Base-by-base conservation (phyloP, 805 yeast genomes). In the Gaillardinia entomophila region DNA sequence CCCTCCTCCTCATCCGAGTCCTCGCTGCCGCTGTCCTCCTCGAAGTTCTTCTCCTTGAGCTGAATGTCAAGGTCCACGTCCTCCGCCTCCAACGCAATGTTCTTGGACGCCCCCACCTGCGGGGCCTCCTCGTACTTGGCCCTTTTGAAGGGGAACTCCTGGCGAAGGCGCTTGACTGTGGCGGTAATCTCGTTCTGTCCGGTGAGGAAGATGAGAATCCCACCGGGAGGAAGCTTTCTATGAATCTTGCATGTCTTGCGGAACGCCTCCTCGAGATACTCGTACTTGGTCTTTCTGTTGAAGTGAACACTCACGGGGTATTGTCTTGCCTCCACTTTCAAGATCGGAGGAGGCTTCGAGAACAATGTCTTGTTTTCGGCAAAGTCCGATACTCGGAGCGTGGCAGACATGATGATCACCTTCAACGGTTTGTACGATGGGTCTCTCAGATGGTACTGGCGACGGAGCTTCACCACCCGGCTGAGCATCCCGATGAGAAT, bases 401-500 rank as follows among this genome's bases (percentile, higher is more conserved):
- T 92, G 12, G 99, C 99, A 27, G 97, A 89, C 99, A 92, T 92
- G 46, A 92, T 81, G 17, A 92, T 74, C 37, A 92, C 60, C 54
- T 90, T 92, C 38, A 92, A 66, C 10, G 82, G 88, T 40, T 71
- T 75, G 47, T 60, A 57, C 18, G 61, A 65, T 2, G 83, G 78
- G 41, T 77, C 62, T 32, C 68, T 53, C 3, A 42, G 49, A 47
- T 68, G 66, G 31, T 74, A 70, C 40, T 73, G 68, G 34, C 71
- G 47, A 48, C 99, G 76, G 25, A 90, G 67, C 42, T 71, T 76
- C 38, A 87, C 75, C 12, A 89, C 82, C 45, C 98, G 77, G 51
- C 96, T 86, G 32, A 92, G 65, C 82, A 92, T 83, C 30, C 99
- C 99, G 41, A 92, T 88, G 35, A 92, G 66, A 30, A 92, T 90